Evolutionary conservation across 306 rosid genomes (phyloP).

Genomic region (Trichosanthes truncata): DNA sequence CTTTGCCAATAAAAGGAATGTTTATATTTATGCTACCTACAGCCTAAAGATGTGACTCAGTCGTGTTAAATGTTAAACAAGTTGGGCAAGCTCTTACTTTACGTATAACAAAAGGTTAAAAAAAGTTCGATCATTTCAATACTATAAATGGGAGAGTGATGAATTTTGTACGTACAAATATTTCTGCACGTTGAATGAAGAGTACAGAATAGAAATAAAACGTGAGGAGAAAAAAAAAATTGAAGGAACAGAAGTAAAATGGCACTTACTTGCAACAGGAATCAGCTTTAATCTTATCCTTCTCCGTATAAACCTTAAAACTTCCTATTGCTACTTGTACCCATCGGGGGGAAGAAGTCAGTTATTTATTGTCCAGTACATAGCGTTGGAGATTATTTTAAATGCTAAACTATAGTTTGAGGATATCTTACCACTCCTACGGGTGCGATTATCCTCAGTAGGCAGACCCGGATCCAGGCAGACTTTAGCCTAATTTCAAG

Average conservation of each 20-base stretch:
- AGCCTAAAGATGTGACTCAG: not conserved
- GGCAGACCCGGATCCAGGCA: conserved; percentile 20
- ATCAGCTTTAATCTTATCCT: conserved; percentile 25
- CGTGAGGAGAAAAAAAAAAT: not conserved
- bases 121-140: not conserved
- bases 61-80: not conserved
- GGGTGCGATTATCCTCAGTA: conserved; percentile 24
- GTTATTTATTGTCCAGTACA: not conserved
- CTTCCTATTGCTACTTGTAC: conserved; percentile 26
- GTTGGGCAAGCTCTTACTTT: not conserved
- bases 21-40: not conserved
- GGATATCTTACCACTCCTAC: conserved; percentile 22
- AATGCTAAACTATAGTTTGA: not conserved
- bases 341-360: not conserved
- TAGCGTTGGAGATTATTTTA: not conserved
- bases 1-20: not conserved
- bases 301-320: conserved; percentile 47
- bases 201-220: not conserved
- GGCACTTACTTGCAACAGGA: conserved; percentile 27
- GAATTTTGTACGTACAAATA: not conserved
- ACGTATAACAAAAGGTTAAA: not conserved
- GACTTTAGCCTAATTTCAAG: conserved; percentile 28
- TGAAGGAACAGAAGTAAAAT: not conserved
- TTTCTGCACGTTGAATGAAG: not conserved
- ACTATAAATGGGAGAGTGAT: not conserved